Conservation (phyloP, 2,329 filamentous ascomycete genomes). For the Phialophora verrucosa region DNA sequence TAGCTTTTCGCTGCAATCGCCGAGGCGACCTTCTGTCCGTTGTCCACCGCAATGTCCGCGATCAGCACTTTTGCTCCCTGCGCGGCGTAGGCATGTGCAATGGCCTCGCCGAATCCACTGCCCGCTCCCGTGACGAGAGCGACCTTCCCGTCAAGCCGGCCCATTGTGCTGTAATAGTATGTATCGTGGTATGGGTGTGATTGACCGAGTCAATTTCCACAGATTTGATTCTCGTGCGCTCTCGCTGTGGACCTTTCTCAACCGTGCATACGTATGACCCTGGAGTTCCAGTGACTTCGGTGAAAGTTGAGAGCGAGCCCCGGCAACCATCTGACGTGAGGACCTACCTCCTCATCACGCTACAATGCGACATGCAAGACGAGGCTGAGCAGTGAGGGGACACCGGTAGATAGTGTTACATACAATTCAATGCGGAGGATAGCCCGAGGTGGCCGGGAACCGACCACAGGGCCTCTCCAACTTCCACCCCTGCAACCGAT, state of each 20-base stretch:
- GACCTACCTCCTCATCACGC: background rate
- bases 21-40: constrained; percentile 22
- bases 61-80: constrained; percentile 47
- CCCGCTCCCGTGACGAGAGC: constrained; percentile 52
- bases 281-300: background rate
- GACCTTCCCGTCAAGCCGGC: constrained; percentile 46
- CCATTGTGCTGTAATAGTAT: background rate
- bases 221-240: background rate
- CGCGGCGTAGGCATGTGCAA: constrained; percentile 46
- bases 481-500: background rate
- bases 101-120: constrained; percentile 51
- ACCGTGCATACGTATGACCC: background rate
- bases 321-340: background rate
- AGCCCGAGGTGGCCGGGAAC: background rate
- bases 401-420: background rate
- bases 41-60: constrained; percentile 35
- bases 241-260: background rate
- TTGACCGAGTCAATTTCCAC: background rate
- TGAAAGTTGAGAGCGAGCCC: background rate
- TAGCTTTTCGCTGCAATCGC: constrained; percentile 25
- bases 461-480: constrained; percentile 5
- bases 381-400: constrained; percentile 4
- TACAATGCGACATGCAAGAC: background rate
- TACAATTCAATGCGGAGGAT: background rate
- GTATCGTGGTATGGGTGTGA: background rate